Evolutionary conservation across 768 basidiomycete genomes (phyloP), one percentile per base, ranked within the genome.

Genomic region (Tylopilus balloui): DNA sequence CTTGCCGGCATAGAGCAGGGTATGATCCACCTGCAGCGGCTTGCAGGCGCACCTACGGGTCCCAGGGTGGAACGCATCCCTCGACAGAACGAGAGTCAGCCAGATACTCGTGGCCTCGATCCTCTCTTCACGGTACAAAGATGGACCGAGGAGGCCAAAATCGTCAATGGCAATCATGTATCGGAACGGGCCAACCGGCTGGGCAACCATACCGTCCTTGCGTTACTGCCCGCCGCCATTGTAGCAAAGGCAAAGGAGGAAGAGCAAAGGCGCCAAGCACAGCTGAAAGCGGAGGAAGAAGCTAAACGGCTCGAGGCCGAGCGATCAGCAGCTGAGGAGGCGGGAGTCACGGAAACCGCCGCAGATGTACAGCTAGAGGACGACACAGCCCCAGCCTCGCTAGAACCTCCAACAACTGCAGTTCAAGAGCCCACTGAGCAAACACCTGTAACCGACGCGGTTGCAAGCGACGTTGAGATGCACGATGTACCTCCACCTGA

Each of bases 101-200:
- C 58, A 13, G 66, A 68, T 29, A 41, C 52, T 0, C 66, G 57
- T 35, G 83, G 82, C 38, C 84, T 92, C 42, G 83, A 88, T 27
- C 91, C 92, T 2, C 69, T 90, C 47, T 74, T 88, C 10, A 95
- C 93, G 1, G 63, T 84, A 25, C 88, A 91, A 59, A 80, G 94
- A 49, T 97, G 94, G 94, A 72, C 79, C 1, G 92, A 95, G 62
- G 93, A 95, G 66, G 82, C 80, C 52, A 89, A 87, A 61, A 83
- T 89, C 27, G 69, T 89, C 20, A 84, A 92, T 49, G 85, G 88
- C 14, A 82, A 83, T 54, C 86, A 86, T 50, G 79, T 84, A 9
- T 66, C 76, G 11, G 83, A 88, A 49, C 78, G 91, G 17, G 73
- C 81, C 17, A 73, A 68, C 20, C 88, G 81, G 57, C 62, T 96